phyloP scores from a whole-genome alignment of 2,329 filamentous ascomycete species.

The Aspergillus brasiliensis region DNA sequence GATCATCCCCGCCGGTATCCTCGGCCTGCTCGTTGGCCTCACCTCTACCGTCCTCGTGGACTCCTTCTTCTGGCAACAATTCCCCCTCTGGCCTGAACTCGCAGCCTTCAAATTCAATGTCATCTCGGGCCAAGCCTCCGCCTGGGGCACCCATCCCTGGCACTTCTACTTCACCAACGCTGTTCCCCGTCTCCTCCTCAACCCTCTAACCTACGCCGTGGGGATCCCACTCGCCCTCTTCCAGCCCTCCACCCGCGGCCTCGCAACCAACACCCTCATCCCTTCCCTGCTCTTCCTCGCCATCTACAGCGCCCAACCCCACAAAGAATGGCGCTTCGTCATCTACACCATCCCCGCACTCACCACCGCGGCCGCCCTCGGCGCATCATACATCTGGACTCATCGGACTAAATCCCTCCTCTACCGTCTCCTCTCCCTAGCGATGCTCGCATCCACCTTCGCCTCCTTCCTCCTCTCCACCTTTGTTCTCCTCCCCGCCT shows the following conservation, averaged over 20 bases:
- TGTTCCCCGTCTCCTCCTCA: slow-evolving; percentile 79
- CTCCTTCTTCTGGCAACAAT: slow-evolving; percentile 87
- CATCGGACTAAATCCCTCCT: slow-evolving; percentile 64
- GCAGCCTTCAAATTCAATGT: slow-evolving; percentile 91
- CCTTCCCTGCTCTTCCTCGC: slow-evolving; percentile 73
- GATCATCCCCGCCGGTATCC: slow-evolving; percentile 67
- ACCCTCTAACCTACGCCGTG: slow-evolving; percentile 65
- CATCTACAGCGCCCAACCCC: slow-evolving; percentile 84
- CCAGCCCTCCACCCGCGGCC: slow-evolving; percentile 54
- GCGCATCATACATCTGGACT: slow-evolving; percentile 69
- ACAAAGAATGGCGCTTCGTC: slow-evolving; percentile 96
- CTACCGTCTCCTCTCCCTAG: slow-evolving; percentile 58
- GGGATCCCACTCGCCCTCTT: slow-evolving; percentile 55
- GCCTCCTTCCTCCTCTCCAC: slow-evolving; percentile 62
- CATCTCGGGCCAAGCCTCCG: slow-evolving; percentile 75
- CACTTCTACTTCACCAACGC: slow-evolving; percentile 83
- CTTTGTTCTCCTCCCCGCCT: slow-evolving; percentile 74
- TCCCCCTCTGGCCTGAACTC: slow-evolving; percentile 84
- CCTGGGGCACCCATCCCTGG: slow-evolving; percentile 87
- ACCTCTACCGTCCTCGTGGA: slow-evolving; percentile 73
- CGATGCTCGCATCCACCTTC: slow-evolving; percentile 62
- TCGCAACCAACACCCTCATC: slow-evolving; percentile 57
- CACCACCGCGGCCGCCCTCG: slow-evolving; percentile 74
- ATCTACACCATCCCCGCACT: slow-evolving; percentile 82
- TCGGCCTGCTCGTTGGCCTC: slow-evolving; percentile 68